A percentile compares a stretch with the other conserved stretches of the same genome.
Conservation (phyloP, 2,329 filamentous ascomycete genomes). For the Orbilia quercus region DNA sequence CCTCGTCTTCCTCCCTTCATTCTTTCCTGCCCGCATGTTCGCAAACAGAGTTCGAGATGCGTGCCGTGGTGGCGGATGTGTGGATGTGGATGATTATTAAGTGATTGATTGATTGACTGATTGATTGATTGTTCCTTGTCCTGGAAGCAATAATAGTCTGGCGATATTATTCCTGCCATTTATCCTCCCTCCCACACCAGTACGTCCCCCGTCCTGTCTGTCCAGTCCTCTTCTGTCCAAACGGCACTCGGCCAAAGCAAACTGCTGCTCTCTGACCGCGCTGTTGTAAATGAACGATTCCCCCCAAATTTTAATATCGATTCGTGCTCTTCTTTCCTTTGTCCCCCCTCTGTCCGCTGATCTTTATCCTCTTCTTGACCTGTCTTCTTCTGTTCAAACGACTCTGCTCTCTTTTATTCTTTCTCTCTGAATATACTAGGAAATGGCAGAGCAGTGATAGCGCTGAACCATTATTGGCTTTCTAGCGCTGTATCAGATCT, state of each 20-base stretch:
- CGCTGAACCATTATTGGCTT: constrained; percentile 31
- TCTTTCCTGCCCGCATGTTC: too few relatives aligned
- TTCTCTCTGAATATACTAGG: constrained; percentile 15
- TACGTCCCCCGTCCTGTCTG: too few relatives aligned
- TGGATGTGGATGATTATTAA: too few relatives aligned
- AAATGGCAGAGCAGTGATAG: not conserved
- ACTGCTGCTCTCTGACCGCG: not conserved
- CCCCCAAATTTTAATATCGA: constrained; percentile 34
- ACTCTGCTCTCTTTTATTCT: constrained; percentile 28
- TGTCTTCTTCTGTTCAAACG: constrained; percentile 32
- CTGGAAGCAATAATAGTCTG: too few relatives aligned
- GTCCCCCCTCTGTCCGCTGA: constrained; percentile 48
- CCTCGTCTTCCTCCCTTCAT: not conserved
- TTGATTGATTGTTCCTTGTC: too few relatives aligned
- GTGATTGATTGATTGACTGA: too few relatives aligned
- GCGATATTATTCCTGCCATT: too few relatives aligned
- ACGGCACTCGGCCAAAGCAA: not conserved
- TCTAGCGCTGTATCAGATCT: constrained; percentile 47
- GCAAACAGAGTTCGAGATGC: too few relatives aligned
- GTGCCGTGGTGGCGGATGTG: too few relatives aligned
- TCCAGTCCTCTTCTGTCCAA: too few relatives aligned
- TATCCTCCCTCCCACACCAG: too few relatives aligned
- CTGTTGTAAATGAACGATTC: constrained; percentile 41
- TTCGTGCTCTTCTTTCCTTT: constrained; percentile 52
- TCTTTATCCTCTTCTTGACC: constrained; percentile 54